Percentiles rank a stretch among this genome's conserved stretches.
phyloP scores from a whole-genome alignment of 2,329 filamentous ascomycete genomes.

The Aspergillus thermomutatus region DNA sequence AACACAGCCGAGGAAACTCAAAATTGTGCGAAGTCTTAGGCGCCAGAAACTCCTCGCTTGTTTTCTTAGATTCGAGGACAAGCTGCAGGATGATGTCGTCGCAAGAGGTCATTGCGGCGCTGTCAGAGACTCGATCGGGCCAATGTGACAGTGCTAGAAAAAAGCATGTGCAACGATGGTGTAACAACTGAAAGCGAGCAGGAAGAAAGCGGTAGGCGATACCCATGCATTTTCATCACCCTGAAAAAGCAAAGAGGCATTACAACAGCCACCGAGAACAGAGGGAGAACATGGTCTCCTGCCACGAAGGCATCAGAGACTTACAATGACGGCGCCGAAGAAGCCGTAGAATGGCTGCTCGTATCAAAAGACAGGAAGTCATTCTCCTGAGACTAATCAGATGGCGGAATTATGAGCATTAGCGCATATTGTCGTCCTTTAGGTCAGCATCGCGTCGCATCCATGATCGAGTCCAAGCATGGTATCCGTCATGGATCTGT shows the following conservation, averaged over 20 bases:
- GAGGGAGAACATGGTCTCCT: too few relatives aligned
- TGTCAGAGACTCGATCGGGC: background rate
- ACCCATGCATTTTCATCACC: background rate
- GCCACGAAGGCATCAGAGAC: background rate
- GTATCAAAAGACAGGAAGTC: constrained; percentile 1
- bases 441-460: constrained; percentile 13
- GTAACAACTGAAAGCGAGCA: background rate
- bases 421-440: background rate
- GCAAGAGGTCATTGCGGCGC: background rate
- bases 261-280: too few relatives aligned
- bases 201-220: too few relatives aligned
- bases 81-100: too few relatives aligned
- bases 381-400: constrained; percentile 19
- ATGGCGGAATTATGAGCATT: constrained; percentile 18
- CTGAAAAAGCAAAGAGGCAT: too few relatives aligned
- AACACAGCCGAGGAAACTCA: too few relatives aligned
- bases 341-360: background rate
- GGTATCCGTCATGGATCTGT: constrained; percentile 21
- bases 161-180: background rate
- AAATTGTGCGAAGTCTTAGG: too few relatives aligned
- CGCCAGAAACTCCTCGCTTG: background rate
- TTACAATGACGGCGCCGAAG: constrained; percentile 9
- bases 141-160: background rate
- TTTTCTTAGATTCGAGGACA: too few relatives aligned
- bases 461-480: constrained; percentile 30